Evolutionary conservation across 2,329 filamentous ascomycete species (phyloP).

Genomic region (Corinectria fuckeliana): DNA sequence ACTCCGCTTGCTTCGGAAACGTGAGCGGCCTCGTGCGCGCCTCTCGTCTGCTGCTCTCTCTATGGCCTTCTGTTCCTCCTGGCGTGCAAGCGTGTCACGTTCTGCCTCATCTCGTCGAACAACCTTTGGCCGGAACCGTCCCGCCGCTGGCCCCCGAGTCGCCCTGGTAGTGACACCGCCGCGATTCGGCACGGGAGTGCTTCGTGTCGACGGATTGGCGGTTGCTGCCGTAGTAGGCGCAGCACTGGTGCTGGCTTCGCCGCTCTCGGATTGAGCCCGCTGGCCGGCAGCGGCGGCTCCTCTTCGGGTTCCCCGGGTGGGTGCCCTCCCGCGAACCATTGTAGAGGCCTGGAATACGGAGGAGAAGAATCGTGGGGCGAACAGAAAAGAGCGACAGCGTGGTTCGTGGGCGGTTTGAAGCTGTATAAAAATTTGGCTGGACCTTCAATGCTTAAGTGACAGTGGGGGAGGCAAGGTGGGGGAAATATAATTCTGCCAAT

Average conservation of each 20-base stretch:
- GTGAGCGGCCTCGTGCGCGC: constrained; percentile 46
- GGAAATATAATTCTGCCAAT: constrained; percentile 42
- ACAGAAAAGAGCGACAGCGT: neutral
- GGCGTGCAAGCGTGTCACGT: constrained; percentile 53
- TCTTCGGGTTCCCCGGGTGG: constrained; percentile 43
- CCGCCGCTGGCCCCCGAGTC: constrained; percentile 44
- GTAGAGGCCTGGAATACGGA: neutral
- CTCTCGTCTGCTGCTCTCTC: constrained; percentile 50
- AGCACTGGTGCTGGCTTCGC: constrained; percentile 27
- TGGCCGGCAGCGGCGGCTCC: constrained; percentile 38
- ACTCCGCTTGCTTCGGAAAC: constrained; percentile 51
- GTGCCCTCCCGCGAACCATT: constrained; percentile 45
- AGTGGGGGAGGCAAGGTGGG: constrained; percentile 43
- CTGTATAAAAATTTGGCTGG: constrained; percentile 38
- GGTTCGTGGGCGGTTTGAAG: constrained; percentile 27
- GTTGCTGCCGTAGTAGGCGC: constrained; percentile 24
- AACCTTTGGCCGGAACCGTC: constrained; percentile 56
- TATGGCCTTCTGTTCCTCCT: constrained; percentile 51
- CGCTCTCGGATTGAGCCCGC: constrained; percentile 27
- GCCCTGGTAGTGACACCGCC: constrained; percentile 45
- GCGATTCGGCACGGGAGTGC: constrained; percentile 37
- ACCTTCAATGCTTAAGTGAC: constrained; percentile 26
- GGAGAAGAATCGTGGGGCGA: neutral
- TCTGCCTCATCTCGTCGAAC: constrained; percentile 58
- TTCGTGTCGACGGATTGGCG: constrained; percentile 22